phyloP scores from a whole-genome alignment of 225 moss, liverwort and hornwort species.

The Thuidium tamariscinum region DNA sequence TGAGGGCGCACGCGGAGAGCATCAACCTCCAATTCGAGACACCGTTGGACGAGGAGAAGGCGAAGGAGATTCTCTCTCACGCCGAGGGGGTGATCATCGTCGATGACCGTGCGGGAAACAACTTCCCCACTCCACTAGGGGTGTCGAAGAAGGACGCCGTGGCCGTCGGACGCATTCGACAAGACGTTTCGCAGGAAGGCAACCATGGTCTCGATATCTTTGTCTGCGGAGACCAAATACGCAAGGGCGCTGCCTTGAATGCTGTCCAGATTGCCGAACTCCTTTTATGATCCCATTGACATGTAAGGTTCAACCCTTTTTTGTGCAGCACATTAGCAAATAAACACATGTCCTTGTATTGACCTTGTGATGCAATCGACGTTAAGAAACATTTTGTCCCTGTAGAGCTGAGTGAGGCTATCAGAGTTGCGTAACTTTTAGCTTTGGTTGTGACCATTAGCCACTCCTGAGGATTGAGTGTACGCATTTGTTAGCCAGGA shows the following conservation, averaged over 20 bases:
- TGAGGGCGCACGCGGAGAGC: constrained; percentile 95
- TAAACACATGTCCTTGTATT: not conserved
- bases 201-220: constrained; percentile 82
- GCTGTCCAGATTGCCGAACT: constrained; percentile 98
- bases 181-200: constrained; percentile 78
- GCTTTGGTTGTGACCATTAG: not conserved
- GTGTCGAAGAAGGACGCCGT: constrained; percentile 88
- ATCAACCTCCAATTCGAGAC: constrained; percentile 91
- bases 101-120: constrained; percentile 78
- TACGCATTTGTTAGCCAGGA: not conserved
- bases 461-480: not conserved
- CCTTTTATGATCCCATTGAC: constrained; percentile 22
- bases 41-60: constrained; percentile 66
- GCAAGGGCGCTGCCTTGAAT: constrained; percentile 96
- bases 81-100: constrained; percentile 71
- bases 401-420: not conserved
- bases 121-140: constrained; percentile 86
- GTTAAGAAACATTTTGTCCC: not conserved
- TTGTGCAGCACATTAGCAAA: not conserved
- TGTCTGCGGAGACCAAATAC: constrained; percentile 97
- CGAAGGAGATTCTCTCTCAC: constrained; percentile 53
- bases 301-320: not conserved
- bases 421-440: not conserved
- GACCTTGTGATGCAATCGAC: not conserved
- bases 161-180: constrained; percentile 88